Conservation (phyloP, 164 flowering plant species). For the Stephania yunnanensis region DNA sequence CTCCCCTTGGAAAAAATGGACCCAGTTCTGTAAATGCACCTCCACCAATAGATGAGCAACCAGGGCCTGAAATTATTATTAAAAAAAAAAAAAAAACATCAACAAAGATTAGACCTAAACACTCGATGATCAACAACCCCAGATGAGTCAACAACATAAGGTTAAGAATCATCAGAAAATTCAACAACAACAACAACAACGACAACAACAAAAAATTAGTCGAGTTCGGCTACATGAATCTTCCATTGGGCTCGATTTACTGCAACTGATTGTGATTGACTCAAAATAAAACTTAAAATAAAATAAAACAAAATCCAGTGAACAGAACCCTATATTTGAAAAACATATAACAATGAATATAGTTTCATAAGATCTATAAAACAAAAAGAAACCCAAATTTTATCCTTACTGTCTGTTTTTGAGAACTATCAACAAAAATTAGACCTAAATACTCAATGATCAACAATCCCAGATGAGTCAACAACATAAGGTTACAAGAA, state of each 20-base stretch:
- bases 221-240: no score
- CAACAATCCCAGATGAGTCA: background rate
- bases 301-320: background rate
- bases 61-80: conserved; percentile 61
- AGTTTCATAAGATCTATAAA: background rate
- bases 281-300: no score
- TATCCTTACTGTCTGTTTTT: background rate
- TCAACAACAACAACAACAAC: no score
- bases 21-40: conserved; percentile 98
- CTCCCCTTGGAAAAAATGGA: conserved; percentile 85
- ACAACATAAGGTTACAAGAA: background rate
- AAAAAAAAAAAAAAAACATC: no score
- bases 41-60: conserved; percentile 95
- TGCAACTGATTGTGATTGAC: no score
- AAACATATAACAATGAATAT: background rate
- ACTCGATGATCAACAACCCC: background rate
- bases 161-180: background rate
- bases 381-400: background rate
- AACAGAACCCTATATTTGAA: background rate
- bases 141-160: background rate
- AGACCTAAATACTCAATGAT: background rate
- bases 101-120: background rate
- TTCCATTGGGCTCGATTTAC: no score
- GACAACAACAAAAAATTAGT: no score
- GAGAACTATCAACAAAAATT: background rate